These are phyloP conservation scores for Pinguiococcus pyrenoidosus DNA, from an alignment of 108 stramenopile genomes.

Conservation along the genomic window DNA sequence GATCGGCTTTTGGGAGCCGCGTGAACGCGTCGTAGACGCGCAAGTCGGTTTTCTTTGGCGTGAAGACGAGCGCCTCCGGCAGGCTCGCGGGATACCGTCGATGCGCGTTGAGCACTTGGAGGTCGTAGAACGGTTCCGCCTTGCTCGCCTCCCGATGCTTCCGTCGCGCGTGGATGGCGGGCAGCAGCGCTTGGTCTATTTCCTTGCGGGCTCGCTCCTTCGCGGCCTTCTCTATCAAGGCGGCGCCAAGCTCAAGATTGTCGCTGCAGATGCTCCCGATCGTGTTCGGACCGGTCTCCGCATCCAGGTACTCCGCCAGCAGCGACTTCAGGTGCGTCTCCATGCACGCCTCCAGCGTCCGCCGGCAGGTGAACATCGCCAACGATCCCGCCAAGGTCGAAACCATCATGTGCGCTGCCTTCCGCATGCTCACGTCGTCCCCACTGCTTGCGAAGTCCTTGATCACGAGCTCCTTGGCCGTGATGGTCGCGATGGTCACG, in stretches of 20 bases:
- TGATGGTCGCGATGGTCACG: constrained; percentile 95
- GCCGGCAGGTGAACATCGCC: constrained; percentile 89
- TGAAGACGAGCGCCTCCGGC: constrained; percentile 79
- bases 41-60: constrained; percentile 81
- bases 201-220: constrained; percentile 94
- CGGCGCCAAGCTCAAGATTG: constrained; percentile 89
- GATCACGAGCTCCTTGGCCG: constrained; percentile 88
- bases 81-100: constrained; percentile 72
- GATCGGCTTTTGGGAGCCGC: constrained; percentile 36
- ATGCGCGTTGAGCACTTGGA: too few species aligned
- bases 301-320: constrained; percentile 46
- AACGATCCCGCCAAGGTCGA: constrained; percentile 91
- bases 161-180: constrained; percentile 11
- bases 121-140: constrained; percentile 47
- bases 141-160: constrained; percentile 15
- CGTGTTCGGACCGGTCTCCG: too few species aligned
- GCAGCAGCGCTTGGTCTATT: constrained; percentile 69
- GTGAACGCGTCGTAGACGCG: constrained; percentile 94
- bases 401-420: constrained; percentile 93
- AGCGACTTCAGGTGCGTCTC: constrained; percentile 84
- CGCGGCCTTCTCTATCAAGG: constrained; percentile 97
- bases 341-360: constrained; percentile 80
- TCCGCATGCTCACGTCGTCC: constrained; percentile 82
- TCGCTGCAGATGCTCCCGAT: too few species aligned
- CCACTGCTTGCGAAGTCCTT: constrained; percentile 98